Evolutionary conservation across 345 rosid species (phyloP), one percentile per base, ranked within the genome.

Genomic region (Citrus inodora): DNA sequence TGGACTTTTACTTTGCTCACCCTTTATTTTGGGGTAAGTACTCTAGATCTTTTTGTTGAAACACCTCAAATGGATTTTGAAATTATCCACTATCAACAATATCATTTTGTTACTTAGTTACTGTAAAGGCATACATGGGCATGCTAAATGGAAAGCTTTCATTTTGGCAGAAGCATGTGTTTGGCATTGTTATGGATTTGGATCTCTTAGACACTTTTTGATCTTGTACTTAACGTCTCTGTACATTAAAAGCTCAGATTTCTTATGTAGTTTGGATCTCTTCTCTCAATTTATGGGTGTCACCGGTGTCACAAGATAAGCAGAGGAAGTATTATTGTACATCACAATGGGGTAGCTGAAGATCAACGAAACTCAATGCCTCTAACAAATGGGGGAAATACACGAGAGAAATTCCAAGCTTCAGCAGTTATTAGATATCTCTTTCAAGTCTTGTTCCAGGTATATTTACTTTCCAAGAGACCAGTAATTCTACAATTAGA

Each of bases 381-480:
- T 30, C 89, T 88, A 75, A 32, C 73, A 4, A 32, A 74, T 71
- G 79, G 38, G 40, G 88, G 78, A 66, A 74, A 70, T 60, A 8
- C 79, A 80, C 60, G 35, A 71, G 83, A 81, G 55, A 80, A 78
- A 63, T 86, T 81, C 7, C 74, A 78, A 76, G 71, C 74, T 64
- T 71, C 86, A 64, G 70, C 46, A 38, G 33, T 86, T 37, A 75
- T 16, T 82, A 81, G 80, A 70, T 87, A 77, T 78, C 72, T 91
- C 74, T 91, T 93, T 32, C 88, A 89, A 80, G 85, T 87, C 78
- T 82, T 89, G 67, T 93, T 85, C 82, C 98, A 91, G 95, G 94
- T 88, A 58, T 32, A 55, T 69, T 71, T 51, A 70, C 67, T 65
- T 65, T 61, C 60, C 33, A 68, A n/a, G 42, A 46, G 19, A 5